Evolutionary conservation across 768 basidiomycete genomes (phyloP).

Genomic region (Agrocybe praecox): DNA sequence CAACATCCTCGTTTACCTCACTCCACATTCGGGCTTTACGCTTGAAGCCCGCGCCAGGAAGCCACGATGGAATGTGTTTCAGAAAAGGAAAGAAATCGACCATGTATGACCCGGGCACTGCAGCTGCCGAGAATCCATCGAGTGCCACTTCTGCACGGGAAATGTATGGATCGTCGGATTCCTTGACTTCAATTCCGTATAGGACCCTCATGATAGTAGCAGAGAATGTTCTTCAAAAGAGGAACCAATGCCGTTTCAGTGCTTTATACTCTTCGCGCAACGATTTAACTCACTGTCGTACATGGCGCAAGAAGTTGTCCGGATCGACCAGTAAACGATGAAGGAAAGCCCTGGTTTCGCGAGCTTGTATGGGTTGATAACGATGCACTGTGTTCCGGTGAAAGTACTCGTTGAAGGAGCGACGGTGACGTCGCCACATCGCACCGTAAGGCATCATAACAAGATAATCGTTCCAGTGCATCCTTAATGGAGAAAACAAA

Average conservation of each 20-base stretch:
- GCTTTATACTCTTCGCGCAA: too few relatives aligned
- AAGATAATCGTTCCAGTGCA: conserved; percentile 40
- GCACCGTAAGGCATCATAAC: conserved; percentile 44
- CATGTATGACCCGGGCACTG: conserved; percentile 23
- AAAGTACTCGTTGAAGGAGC: conserved; percentile 54
- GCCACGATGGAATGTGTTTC: conserved; percentile 38
- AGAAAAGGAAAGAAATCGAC: conserved; percentile 24
- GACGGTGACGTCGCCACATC: conserved; percentile 49
- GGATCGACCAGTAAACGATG: conserved; percentile 20
- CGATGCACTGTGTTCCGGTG: conserved; percentile 37
- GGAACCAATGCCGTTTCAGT: too few relatives aligned
- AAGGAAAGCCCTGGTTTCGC: conserved; percentile 46
- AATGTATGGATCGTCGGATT: conserved; percentile 38
- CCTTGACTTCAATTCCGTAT: conserved; percentile 32
- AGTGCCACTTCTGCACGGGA: conserved; percentile 31
- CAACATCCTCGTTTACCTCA: conserved; percentile 9
- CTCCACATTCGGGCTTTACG: conserved; percentile 18
- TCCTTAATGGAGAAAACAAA: conserved; percentile 11
- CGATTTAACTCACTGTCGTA: too few relatives aligned
- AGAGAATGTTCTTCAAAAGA: background rate
- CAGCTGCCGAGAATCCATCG: conserved; percentile 22
- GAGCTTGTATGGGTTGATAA: conserved; percentile 49
- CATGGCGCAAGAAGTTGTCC: conserved; percentile 17
- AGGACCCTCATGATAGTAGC: conserved; percentile 25
- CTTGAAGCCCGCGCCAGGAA: conserved; percentile 42